Evolutionary conservation across 306 rosid species (phyloP), one percentile per base, ranked within the genome.

Genomic region (Senna tora): DNA sequence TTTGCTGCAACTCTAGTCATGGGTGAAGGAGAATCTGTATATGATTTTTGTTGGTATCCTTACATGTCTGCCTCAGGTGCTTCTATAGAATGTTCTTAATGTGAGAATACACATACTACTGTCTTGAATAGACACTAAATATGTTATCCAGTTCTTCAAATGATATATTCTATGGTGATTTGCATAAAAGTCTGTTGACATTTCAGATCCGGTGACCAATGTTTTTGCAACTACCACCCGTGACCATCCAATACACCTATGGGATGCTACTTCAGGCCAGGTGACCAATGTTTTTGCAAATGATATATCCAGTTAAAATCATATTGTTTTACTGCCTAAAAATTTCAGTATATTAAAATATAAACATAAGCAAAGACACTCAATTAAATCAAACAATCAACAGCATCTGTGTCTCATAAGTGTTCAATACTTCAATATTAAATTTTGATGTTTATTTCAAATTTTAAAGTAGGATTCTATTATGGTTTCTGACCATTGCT

Each of bases 11-110:
- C 72, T 71, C 63, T 84, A 63, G 88, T 89, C 76, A 81, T 94
- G 78, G 78, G 58, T 17, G 97, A 85, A 86, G 97, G 96, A 75
- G 98, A 94, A 80, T 81, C 98, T 25, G 81, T 91, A 20, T 93
- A 94, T 59, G 98, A 94, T 78, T 94, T 80, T 72, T 89, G 97
- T 81, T 94, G 98, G 98, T 94, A 94, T 67, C 98, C 98, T 17
- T 94, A 86, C 84, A 94, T 94, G 98, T 87, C 97, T 77, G 86
- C 91, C 22, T 82, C 96, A 87, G 98, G 98, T 92, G 72, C 83
- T 71, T 65, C 69, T 67, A 47, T 45, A 38, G 70, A 19, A 36
- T 34, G 57, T 19, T 72, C 52, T 64, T 6, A 7, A 42, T 19
- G 63, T 69, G 46, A 50, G 47, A 51, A 32, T 49, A 19, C 53